Percentiles rank a stretch among this genome's conserved stretches.
phyloP scores from a whole-genome alignment of 2,329 filamentous ascomycete genomes.

The Periconia digitata region DNA sequence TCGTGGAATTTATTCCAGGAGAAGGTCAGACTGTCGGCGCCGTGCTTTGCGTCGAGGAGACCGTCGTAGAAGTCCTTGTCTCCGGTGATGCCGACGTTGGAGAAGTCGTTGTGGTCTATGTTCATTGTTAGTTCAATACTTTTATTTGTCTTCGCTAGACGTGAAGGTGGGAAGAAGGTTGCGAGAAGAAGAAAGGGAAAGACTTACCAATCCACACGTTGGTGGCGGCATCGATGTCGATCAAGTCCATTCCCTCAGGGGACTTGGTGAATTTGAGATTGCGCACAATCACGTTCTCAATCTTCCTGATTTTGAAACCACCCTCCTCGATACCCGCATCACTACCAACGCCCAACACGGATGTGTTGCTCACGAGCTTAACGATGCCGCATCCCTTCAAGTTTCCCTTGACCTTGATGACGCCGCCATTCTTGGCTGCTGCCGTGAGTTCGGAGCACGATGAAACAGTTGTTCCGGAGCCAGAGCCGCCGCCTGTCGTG shows the following conservation, averaged over 20 bases:
- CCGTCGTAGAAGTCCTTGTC: constrained; percentile 37
- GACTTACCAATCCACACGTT: constrained; percentile 55
- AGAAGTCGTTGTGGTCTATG: constrained; percentile 65
- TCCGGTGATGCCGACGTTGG: constrained; percentile 49
- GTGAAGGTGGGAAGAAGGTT: not conserved
- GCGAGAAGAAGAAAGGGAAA: not conserved
- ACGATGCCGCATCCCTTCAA: constrained; percentile 36
- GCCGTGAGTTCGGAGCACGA: constrained; percentile 53
- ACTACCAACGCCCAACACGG: constrained; percentile 45
- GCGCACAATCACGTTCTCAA: constrained; percentile 62
- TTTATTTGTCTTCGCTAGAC: not conserved
- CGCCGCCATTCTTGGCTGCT: constrained; percentile 46
- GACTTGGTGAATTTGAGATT: constrained; percentile 63
- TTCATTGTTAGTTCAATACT: not conserved
- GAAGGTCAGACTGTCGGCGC: constrained; percentile 61
- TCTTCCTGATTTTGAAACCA: constrained; percentile 56
- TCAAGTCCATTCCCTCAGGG: constrained; percentile 60
- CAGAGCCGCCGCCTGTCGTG: constrained; percentile 59
- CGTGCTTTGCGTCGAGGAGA: constrained; percentile 64
- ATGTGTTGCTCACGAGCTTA: constrained; percentile 28
- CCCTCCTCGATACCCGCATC: constrained; percentile 46
- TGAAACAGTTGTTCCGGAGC: constrained; percentile 57
- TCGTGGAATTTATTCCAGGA: constrained; percentile 56
- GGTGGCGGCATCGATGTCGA: constrained; percentile 59
- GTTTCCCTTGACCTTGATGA: constrained; percentile 36